Percentiles rank a stretch among this genome's conserved stretches.
Conservation (phyloP, 208 protist species). For the Trypanosomatidae sp. region DNA sequence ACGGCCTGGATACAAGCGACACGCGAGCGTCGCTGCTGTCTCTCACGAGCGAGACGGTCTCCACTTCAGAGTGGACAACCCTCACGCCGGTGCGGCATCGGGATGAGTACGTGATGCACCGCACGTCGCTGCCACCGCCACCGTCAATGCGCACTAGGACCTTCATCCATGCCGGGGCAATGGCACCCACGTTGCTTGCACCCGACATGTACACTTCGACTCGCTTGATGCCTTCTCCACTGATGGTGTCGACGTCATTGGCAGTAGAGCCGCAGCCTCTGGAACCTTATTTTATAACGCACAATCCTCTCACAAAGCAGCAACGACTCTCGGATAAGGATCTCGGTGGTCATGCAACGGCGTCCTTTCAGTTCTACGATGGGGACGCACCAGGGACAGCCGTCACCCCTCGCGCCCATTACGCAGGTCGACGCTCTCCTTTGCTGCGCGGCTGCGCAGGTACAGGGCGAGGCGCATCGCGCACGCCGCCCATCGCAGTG, state of each 20-base stretch:
- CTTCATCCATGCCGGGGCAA: not conserved
- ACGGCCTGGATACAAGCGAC: not conserved
- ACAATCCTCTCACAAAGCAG: not conserved
- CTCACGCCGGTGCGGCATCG: not conserved
- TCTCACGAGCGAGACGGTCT: constrained; percentile 5
- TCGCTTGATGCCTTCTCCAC: not conserved
- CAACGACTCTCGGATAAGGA: constrained; percentile 1
- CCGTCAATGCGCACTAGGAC: not conserved
- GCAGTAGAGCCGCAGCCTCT: not conserved
- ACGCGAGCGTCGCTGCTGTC: not conserved
- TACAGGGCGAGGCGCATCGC: not conserved
- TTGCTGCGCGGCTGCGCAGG: not conserved
- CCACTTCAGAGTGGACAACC: not conserved
- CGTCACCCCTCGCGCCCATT: not conserved
- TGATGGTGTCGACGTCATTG: not conserved
- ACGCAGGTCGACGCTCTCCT: not conserved
- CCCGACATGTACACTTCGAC: not conserved
- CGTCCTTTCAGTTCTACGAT: not conserved
- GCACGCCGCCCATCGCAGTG: constrained; percentile 6
- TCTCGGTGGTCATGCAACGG: not conserved
- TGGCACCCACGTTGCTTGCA: not conserved
- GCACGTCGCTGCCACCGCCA: not conserved
- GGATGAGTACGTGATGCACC: not conserved
- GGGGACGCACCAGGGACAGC: not conserved
- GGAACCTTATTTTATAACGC: not conserved